Base-by-base conservation (phyloP, 257 asterid genomes). In the Gentiana macrophylla region DNA sequence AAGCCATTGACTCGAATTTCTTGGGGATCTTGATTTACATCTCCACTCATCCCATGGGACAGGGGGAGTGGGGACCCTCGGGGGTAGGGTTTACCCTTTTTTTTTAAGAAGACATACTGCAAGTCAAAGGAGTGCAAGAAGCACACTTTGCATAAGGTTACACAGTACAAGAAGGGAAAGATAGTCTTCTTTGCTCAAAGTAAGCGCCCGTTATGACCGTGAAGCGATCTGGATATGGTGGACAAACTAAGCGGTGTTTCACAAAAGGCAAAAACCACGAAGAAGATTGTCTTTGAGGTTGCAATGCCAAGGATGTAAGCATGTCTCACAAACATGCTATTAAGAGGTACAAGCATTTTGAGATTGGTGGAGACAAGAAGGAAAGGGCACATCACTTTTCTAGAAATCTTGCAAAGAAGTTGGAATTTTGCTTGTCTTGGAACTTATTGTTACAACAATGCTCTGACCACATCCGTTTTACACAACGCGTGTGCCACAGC, bases 151-250 rank as follows among this genome's bases (percentile, higher is more conserved):
- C 94, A 85, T 37, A 85, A 85, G 81, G 94, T 85, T 55, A 85
- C 91, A 51, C 94, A 85, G 55, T 82, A 85, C 67, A 85, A 82
- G 72, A 85, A 82, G 63, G 91, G 0, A 82, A 85, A 57, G 91
- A 82, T 52, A 77, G 88, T 59, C 66, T 82, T 4, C 94, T 38
- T 90, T 67, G 24, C 88, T 79, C 60, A 91, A 91, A 7, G 82
- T 82, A 77, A 86, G 92, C 2, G 24, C 24, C 24, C 86, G 94
- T 41, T 85, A 85, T 45, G 94, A 85, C 47, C 86, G 91, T 47
- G n/a, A 85, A 85, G 69, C 94, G 82, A 67, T 85, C 94, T 0
- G 94, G 94, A 37, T 85, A 85, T 72, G 94, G 94, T 67, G 94
- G 94, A 8, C 94, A 85, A 75, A 85, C 94, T 32, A 85, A 85